Base-by-base conservation (phyloP, 768 basidiomycete species). In the Austroboletus festivus region DNA sequence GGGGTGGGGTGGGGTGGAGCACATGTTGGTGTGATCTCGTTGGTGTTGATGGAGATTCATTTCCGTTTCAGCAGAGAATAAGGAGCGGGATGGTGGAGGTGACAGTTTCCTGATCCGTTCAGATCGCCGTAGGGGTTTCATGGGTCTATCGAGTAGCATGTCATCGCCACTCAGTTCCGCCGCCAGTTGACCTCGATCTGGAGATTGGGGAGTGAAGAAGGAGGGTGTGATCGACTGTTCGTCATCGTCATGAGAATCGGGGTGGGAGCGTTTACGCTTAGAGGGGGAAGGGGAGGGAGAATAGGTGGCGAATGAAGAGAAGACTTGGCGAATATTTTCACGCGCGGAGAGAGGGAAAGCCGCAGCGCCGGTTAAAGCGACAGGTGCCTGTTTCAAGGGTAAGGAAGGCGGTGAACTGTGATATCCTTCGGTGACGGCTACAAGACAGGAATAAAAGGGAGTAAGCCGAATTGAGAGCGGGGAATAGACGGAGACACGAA, bases 361-460 rank as follows among this genome's bases (percentile, higher is more conserved):
- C 50, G 42, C 43, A 20, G 49, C 49, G 54, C 42, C 48, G 49
- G 63, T 47, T 46, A 48, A 42, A 47, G 53, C 41, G 45, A 58
- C 45, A 39, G 58, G 52, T 57, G 53, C 54, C 55, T 58, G 63
- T 58, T 68, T 69, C 55, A 61, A 52, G 54, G 47, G 60, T 47
- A 57, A 59, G n/a, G 56, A 58, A 45, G 65, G 55, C 60, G 45
- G 75, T 74, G 52, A 68, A 63, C 43, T 75, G 72, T 42, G 75
- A 70, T 85, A 86, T 47, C 84, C 84, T 64, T 85, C 78, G 19
- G 69, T 70, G 42, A 86, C 84, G 60, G 70, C 83, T 86, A 54
- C 20, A 55, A 46, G 50, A 59, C 49, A 54, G 53, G 60, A 58
- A 47, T 51, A 34, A 54, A 47, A 54, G 44, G 58, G 63, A 51